phyloP scores from a whole-genome alignment of 2,329 filamentous ascomycete genomes.

The Coniochaeta sp. region DNA sequence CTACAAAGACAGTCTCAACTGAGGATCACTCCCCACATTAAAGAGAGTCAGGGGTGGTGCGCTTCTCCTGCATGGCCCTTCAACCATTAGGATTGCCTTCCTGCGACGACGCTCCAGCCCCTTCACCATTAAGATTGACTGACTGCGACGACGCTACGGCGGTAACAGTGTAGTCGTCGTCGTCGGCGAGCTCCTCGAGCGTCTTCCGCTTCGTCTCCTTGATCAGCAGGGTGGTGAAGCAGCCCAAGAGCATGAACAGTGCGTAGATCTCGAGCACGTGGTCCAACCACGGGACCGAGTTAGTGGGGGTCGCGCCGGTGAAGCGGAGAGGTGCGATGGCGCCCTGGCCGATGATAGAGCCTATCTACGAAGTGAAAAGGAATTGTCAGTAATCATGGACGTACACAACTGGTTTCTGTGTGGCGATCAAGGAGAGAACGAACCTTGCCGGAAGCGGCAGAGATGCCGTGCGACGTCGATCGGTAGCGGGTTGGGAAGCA shows the following conservation, averaged over 20 bases:
- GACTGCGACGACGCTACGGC: background rate
- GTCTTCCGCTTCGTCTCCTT: conserved; percentile 71
- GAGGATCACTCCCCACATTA: no score
- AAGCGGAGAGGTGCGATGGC: conserved; percentile 49
- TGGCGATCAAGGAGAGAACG: background rate
- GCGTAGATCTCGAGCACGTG: conserved; percentile 71
- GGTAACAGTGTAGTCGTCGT: conserved; percentile 12
- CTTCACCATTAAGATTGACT: no score
- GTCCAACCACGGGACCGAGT: conserved; percentile 59
- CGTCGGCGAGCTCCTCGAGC: conserved; percentile 51
- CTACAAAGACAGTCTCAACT: no score
- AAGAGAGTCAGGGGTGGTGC: no score
- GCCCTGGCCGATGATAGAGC: conserved; percentile 50
- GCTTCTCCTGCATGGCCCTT: no score
- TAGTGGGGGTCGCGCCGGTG: conserved; percentile 31
- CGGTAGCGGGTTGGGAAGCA: conserved; percentile 51
- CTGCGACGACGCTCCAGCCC: no score
- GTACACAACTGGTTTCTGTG: no score
- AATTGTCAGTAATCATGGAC: conserved; percentile 28
- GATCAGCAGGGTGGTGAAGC: conserved; percentile 62
- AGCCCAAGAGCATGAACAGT: conserved; percentile 69
- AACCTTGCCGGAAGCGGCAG: conserved; percentile 30
- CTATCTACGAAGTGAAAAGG: conserved; percentile 32
- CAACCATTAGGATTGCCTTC: no score
- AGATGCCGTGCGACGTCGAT: conserved; percentile 51